Percentiles rank a stretch among this genome's conserved stretches.
Conservation (phyloP, 257 asterid genomes). For the Nicotiana sylvestris region DNA sequence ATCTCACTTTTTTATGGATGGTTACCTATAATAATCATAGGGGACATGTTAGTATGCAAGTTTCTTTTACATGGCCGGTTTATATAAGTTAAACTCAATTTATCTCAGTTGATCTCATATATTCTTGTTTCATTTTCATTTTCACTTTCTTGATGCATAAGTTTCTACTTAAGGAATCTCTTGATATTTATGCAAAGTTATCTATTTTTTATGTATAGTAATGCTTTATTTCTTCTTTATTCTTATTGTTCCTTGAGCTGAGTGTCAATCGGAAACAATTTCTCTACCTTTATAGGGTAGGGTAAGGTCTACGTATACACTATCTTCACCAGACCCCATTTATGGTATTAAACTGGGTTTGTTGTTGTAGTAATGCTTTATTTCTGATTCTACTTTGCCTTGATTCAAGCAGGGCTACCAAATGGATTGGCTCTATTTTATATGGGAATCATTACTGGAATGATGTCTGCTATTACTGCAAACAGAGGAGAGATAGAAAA, state of each 20-base stretch:
- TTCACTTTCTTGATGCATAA: neutral
- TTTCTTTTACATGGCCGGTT: too few relatives aligned
- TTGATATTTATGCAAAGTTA: neutral
- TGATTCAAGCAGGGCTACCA: slow-evolving; percentile 29
- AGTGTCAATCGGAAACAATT: too few relatives aligned
- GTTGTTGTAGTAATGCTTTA: neutral
- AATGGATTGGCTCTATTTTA: slow-evolving; percentile 39
- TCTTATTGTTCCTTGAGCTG: too few relatives aligned
- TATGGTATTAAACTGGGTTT: too few relatives aligned
- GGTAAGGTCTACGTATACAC: too few relatives aligned
- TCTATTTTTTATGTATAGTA: neutral
- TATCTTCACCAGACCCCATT: too few relatives aligned
- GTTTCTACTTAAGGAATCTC: neutral
- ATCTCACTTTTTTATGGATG: neutral
- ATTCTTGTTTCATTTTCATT: neutral
- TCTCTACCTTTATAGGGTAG: too few relatives aligned
- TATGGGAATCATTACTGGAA: slow-evolving; percentile 57
- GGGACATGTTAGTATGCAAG: too few relatives aligned
- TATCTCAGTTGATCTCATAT: neutral
- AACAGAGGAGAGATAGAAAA: slow-evolving; percentile 39
- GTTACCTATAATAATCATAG: neutral
- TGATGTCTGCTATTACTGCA: slow-evolving; percentile 32
- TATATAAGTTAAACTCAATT: neutral
- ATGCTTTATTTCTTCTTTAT: too few relatives aligned
- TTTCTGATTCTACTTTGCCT: neutral